Evolutionary conservation across 1,284 basidiomycete species (phyloP).

Genomic region (Sanguinoderma infundibulare): DNA sequence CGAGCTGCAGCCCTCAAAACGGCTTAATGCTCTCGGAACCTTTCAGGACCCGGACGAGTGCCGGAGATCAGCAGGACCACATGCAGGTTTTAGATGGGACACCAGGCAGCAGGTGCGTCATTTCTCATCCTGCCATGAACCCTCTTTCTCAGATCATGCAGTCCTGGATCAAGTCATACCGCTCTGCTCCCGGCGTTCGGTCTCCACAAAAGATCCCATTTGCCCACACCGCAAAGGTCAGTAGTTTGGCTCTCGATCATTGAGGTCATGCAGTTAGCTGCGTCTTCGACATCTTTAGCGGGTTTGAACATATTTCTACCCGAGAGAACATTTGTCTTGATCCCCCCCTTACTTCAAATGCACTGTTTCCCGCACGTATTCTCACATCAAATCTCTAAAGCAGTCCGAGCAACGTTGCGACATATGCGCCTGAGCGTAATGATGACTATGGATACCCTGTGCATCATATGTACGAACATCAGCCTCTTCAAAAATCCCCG

Average conservation of each 20-base stretch:
- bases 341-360: too few species aligned
- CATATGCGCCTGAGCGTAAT: slow-evolving; percentile 41
- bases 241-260: slow-evolving; percentile 10
- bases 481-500: background rate
- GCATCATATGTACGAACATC: slow-evolving; percentile 41
- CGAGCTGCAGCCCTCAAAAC: background rate
- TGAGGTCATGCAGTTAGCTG: too few species aligned
- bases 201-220: slow-evolving; percentile 41
- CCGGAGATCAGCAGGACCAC: background rate
- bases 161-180: slow-evolving; percentile 3
- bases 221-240: slow-evolving; percentile 70
- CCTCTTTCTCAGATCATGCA: background rate
- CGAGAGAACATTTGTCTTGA: too few species aligned
- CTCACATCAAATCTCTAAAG: slow-evolving; percentile 3
- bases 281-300: too few species aligned
- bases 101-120: slow-evolving; percentile 13
- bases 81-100: background rate
- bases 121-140: background rate
- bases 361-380: too few species aligned
- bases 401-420: slow-evolving; percentile 54
- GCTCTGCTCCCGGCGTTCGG: slow-evolving; percentile 27
- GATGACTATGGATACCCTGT: slow-evolving; percentile 47
- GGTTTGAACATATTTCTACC: too few species aligned
- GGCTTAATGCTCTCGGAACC: slow-evolving; percentile 13
- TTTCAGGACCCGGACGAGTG: slow-evolving; percentile 2